phyloP scores from a whole-genome alignment of 2,329 filamentous ascomycete species.

The Tolypocladium guangdongense region DNA sequence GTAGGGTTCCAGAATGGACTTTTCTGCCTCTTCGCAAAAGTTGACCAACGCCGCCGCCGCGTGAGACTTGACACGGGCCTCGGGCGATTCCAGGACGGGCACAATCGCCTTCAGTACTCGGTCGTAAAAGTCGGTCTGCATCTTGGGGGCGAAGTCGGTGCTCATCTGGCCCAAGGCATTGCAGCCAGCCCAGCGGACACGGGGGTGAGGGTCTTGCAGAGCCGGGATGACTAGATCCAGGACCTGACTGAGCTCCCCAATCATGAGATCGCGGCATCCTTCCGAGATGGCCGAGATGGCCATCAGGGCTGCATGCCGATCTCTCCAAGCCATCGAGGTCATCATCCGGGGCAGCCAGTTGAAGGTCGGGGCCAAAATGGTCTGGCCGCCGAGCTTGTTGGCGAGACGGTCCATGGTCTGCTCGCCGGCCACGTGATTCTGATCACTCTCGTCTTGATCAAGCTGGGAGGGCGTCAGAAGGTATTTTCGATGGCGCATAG shows the following conservation, averaged over 20 bases:
- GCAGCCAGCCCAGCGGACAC: slow-evolving; percentile 94
- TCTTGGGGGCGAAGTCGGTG: slow-evolving; percentile 94
- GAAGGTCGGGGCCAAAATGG: slow-evolving; percentile 88
- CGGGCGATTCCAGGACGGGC: slow-evolving; percentile 78
- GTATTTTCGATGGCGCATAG: not conserved
- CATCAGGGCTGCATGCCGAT: slow-evolving; percentile 94
- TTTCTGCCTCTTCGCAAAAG: slow-evolving; percentile 97
- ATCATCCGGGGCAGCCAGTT: slow-evolving; percentile 98
- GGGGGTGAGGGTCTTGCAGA: slow-evolving; percentile 78
- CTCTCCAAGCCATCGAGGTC: slow-evolving; percentile 86
- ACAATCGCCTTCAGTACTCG: slow-evolving; percentile 83
- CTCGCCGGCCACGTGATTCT: slow-evolving; percentile 94
- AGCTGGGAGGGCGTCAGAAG: slow-evolving; percentile 41
- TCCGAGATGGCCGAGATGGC: slow-evolving; percentile 98
- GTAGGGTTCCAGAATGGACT: slow-evolving; percentile 82
- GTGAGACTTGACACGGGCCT: slow-evolving; percentile 91
- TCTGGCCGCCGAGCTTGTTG: slow-evolving; percentile 91
- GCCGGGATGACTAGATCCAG: slow-evolving; percentile 90
- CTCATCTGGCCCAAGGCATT: slow-evolving; percentile 99
- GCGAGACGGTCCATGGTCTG: slow-evolving; percentile 97
- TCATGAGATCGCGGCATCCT: slow-evolving; percentile 91
- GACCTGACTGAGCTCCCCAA: slow-evolving; percentile 87
- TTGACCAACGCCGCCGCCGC: slow-evolving; percentile 97
- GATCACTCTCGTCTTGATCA: slow-evolving; percentile 89
- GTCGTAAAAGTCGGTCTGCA: slow-evolving; percentile 93